These are phyloP conservation scores for Fraxinus paxiana DNA, from an alignment of 305 asterid species.

Conservation along the genomic window DNA sequence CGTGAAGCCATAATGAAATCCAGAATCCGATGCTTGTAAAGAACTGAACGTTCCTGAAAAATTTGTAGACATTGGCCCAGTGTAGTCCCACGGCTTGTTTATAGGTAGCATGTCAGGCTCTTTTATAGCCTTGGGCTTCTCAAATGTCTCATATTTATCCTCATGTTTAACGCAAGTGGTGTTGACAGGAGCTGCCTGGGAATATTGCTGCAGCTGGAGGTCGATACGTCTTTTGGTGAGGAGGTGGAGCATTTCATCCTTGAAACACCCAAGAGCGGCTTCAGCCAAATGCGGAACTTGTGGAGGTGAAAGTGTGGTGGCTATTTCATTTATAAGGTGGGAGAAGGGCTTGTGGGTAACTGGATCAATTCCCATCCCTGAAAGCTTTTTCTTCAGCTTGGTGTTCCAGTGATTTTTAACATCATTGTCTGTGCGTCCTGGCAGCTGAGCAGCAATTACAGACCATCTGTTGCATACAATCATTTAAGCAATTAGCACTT, in stretches of 20 bases:
- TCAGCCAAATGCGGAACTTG: constrained; percentile 93
- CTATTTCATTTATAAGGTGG: constrained; percentile 85
- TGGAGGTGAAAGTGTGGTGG: constrained; percentile 80
- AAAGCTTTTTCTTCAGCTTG: constrained; percentile 72
- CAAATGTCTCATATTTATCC: constrained; percentile 53
- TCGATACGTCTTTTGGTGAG: constrained; percentile 79
- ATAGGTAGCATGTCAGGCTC: constrained; percentile 32
- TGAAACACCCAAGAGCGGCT: constrained; percentile 94
- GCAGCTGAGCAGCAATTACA: constrained; percentile 90
- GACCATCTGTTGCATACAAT: constrained; percentile 62
- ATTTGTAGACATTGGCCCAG: constrained; percentile 34
- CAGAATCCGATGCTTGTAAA: constrained; percentile 43
- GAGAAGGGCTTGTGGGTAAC: constrained; percentile 96
- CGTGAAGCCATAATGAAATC: constrained; percentile 50
- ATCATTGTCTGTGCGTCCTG: constrained; percentile 93
- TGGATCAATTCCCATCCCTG: constrained; percentile 80
- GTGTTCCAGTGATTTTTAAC: constrained; percentile 99
- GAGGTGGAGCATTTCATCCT: constrained; percentile 97
- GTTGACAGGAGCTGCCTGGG: constrained; percentile 20
- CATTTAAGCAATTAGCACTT: neutral
- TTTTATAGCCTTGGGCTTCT: constrained; percentile 64
- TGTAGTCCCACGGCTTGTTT: constrained; percentile 48
- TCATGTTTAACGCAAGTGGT: constrained; percentile 38
- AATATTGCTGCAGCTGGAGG: constrained; percentile 57
- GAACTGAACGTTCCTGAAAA: constrained; percentile 33